Conservation (phyloP, 1,284 basidiomycete genomes). For the Boletus sp. region DNA sequence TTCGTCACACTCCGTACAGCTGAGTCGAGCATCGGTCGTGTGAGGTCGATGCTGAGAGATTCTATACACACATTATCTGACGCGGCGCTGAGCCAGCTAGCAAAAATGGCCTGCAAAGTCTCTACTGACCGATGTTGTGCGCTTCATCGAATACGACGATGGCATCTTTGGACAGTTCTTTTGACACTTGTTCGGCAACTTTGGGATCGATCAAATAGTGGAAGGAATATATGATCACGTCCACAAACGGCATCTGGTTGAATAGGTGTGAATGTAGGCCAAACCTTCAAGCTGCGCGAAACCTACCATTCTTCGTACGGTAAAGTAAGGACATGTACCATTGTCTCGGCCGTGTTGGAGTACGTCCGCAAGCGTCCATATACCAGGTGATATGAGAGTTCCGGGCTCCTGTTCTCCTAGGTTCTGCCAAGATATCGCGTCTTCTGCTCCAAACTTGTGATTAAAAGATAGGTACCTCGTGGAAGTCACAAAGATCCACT, state of each 20-base stretch:
- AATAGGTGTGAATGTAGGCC: conserved; percentile 6
- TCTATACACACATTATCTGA: conserved; percentile 99
- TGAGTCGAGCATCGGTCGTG: conserved; percentile 97
- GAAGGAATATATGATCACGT: conserved; percentile 98
- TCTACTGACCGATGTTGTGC: conserved; percentile 88
- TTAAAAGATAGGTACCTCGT: conserved; percentile 67
- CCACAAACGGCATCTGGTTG: conserved; percentile 89
- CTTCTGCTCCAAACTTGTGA: neutral
- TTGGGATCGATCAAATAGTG: conserved; percentile 99
- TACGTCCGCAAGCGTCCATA: conserved; percentile 95
- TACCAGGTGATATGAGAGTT: conserved; percentile 80
- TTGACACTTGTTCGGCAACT: conserved; percentile 98
- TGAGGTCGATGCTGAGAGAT: conserved; percentile 96
- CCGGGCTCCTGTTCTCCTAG: conserved; percentile 82
- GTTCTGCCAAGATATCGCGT: conserved; percentile 44
- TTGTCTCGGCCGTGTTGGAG: conserved; percentile 87
- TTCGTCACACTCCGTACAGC: conserved; percentile 87
- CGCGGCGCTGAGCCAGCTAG: neutral
- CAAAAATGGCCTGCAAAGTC: neutral
- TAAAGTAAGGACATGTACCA: conserved; percentile 94
- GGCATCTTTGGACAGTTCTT: conserved; percentile 95
- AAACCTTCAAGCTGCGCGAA: neutral
- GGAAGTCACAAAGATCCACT: conserved; percentile 91
- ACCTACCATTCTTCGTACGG: conserved; percentile 91
- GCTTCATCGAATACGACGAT: conserved; percentile 99